phyloP scores from a whole-genome alignment of 2,329 filamentous ascomycete genomes.

The Xylaria polymorpha region DNA sequence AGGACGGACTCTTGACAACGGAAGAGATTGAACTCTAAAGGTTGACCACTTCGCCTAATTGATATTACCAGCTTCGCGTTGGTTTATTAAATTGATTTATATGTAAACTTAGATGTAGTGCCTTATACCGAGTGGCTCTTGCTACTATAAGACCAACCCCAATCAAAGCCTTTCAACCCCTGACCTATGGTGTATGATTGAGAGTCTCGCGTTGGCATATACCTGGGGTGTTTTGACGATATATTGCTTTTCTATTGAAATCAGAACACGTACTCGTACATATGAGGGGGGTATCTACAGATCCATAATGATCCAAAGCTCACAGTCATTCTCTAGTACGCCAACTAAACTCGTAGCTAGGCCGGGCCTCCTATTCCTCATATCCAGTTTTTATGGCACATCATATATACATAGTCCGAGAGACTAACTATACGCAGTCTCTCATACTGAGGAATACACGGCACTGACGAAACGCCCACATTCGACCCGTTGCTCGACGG shows the following conservation, averaged over 20 bases:
- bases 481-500: conserved; percentile 86
- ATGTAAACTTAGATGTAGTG: too few species aligned
- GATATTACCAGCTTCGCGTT: too few species aligned
- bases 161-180: not conserved
- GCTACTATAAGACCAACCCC: too few species aligned
- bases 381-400: conserved; percentile 41
- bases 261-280: not conserved
- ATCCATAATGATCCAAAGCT: conserved; percentile 42
- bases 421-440: not conserved
- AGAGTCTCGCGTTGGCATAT: too few species aligned
- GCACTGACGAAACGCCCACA: conserved; percentile 86
- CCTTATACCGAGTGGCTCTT: too few species aligned
- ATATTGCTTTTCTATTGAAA: not conserved
- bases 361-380: conserved; percentile 20
- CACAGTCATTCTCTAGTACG: conserved; percentile 32
- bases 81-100: too few species aligned
- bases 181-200: not conserved
- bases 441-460: conserved; percentile 74
- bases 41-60: too few species aligned
- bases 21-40: too few species aligned
- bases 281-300: conserved; percentile 47
- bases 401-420: conserved; percentile 28
- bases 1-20: too few species aligned
- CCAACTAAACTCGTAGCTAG: conserved; percentile 17
- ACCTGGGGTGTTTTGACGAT: not conserved